Evolutionary conservation across 2,329 filamentous ascomycete species (phyloP).

Genomic region (Pseudogymnoascus sp.): DNA sequence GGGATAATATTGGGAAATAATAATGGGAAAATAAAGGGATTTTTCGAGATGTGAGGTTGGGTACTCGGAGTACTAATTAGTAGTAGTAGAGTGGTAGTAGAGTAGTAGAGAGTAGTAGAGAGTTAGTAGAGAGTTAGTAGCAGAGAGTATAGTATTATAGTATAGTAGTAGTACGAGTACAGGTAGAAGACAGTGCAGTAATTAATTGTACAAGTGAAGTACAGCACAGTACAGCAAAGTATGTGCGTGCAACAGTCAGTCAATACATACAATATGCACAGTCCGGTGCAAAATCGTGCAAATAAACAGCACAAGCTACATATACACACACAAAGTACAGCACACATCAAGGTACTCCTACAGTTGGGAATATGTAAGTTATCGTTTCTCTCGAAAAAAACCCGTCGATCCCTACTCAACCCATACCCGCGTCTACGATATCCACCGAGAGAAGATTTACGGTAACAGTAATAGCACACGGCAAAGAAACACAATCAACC

Average conservation of each 20-base stretch:
- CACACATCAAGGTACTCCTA: not conserved
- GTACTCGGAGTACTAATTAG: not conserved
- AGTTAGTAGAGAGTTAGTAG: too few species aligned
- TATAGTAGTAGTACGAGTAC: not conserved
- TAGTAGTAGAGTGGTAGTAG: too few species aligned
- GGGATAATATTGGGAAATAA: not conserved
- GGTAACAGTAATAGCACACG: not conserved
- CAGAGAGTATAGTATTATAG: not conserved
- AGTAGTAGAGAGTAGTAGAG: too few species aligned
- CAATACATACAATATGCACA: not conserved
- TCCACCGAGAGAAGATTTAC: conserved; percentile 7
- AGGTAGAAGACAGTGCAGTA: not conserved
- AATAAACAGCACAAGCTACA: not conserved
- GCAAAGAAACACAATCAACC: too few species aligned
- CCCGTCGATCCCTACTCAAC: not conserved
- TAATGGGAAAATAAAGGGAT: not conserved
- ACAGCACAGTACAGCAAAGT: not conserved
- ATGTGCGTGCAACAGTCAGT: not conserved
- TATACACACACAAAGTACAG: not conserved
- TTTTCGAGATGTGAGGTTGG: not conserved
- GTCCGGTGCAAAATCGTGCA: not conserved
- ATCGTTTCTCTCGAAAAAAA: not conserved
- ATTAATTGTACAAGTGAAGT: not conserved
- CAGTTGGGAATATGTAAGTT: not conserved
- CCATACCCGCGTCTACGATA: not conserved